These are phyloP conservation scores for Lactarius vividus DNA, from an alignment of 768 basidiomycete genomes.

Conservation along the genomic window DNA sequence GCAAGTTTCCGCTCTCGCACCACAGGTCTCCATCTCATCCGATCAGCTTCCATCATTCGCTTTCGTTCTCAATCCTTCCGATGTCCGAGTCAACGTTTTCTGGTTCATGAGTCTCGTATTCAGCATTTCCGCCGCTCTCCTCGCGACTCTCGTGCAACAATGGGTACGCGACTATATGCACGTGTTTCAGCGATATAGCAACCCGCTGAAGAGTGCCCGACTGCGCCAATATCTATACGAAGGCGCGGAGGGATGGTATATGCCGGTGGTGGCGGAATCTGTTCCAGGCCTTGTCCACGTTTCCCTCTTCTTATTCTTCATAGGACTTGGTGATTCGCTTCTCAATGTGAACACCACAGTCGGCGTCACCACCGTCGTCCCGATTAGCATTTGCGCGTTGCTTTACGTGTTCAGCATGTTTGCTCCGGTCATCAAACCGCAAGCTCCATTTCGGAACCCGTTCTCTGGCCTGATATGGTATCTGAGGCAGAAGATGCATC, in stretches of 20 bases:
- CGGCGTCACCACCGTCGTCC: conserved; percentile 2
- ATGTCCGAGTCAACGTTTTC: too few species aligned
- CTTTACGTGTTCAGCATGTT: conserved; percentile 21
- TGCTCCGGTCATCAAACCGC: conserved; percentile 2
- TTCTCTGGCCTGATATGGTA: conserved; percentile 14
- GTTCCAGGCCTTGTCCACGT: conserved; percentile 49
- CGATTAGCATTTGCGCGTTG: conserved; percentile 8
- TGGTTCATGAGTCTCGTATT: too few species aligned
- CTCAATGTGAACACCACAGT: conserved; percentile 29
- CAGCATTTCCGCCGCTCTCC: too few species aligned
- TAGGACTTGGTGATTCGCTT: conserved; percentile 46
- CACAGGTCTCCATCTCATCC: too few species aligned
- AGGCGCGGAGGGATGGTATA: conserved; percentile 40
- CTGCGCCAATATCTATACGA: conserved; percentile 39
- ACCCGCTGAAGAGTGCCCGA: conserved; percentile 36
- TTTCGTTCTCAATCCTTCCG: too few species aligned
- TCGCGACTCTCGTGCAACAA: too few species aligned
- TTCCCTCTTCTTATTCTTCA: conserved; percentile 49
- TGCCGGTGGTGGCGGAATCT: conserved; percentile 41
- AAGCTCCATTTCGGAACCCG: conserved; percentile 15
- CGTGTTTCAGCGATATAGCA: conserved; percentile 33
- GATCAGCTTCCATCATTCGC: too few species aligned
- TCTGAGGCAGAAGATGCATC: conserved; percentile 3
- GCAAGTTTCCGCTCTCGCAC: too few species aligned
- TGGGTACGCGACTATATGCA: conserved; percentile 34